These are phyloP conservation scores for Aspergillus arachidicola DNA, from an alignment of 2,329 filamentous ascomycete genomes.

Conservation along the genomic window DNA sequence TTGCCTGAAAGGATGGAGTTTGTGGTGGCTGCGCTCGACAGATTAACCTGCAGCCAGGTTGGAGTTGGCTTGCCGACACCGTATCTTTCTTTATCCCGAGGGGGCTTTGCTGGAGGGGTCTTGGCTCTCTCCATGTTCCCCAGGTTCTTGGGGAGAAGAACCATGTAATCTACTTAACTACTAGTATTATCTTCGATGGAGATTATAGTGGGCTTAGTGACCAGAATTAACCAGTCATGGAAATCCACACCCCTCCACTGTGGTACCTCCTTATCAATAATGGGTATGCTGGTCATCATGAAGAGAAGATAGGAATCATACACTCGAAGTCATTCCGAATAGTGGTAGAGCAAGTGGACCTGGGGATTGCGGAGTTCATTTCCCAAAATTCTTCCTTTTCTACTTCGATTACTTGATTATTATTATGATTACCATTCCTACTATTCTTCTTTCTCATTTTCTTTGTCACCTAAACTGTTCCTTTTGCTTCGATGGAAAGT, in stretches of 20 bases:
- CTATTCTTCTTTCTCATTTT: background rate
- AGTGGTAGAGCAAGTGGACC: constrained; percentile 14
- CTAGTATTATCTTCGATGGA: too few relatives aligned
- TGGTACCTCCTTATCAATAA: background rate
- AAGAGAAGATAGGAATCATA: background rate
- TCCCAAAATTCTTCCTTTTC: constrained; percentile 15
- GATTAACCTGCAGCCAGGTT: constrained; percentile 9
- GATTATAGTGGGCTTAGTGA: too few relatives aligned
- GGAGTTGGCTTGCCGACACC: constrained; percentile 8
- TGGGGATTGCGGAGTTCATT: constrained; percentile 23
- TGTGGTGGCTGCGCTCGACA: constrained; percentile 5
- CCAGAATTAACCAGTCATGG: background rate
- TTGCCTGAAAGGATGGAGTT: constrained; percentile 1
- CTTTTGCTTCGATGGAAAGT: background rate
- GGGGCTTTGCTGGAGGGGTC: background rate
- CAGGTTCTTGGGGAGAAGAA: constrained; percentile 4
- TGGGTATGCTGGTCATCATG: background rate
- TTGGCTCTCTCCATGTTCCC: constrained; percentile 3
- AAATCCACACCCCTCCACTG: background rate
- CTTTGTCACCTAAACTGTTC: background rate
- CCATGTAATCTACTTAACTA: background rate
- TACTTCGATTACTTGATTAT: background rate
- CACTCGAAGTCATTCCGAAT: constrained; percentile 11
- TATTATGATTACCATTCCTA: too few relatives aligned
- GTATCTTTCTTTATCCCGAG: constrained; percentile 20